Base-by-base conservation (phyloP, 148 eudicot genomes). In the Persicaria tinctoria region DNA sequence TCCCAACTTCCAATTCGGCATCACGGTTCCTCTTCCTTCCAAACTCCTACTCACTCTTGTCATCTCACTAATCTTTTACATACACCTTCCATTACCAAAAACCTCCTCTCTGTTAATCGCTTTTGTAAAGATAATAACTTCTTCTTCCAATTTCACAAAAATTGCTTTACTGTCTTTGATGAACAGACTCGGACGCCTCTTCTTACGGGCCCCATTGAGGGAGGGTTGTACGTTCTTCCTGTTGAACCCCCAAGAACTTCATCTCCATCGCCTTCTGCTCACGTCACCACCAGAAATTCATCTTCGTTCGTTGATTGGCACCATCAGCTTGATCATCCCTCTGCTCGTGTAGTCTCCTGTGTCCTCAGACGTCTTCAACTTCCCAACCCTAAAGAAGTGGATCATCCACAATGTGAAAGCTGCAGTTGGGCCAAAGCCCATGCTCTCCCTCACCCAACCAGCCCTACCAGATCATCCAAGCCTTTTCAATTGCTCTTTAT, bases 401-500 rank as follows among this genome's bases (percentile, higher is more conserved):
- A 20, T 6, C 16, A 7, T 7, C 41, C 69, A 9, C 10, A 53
- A 63, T 68, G 72, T 3, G 11, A 11, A 3, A 13, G 17, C 9
- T 45, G 72, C 10, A 9, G 2, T 68, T 41, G 11, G 49, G 72
- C 49, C 72, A 68, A 41, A 11, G 23, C 23, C 17, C 72, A 68
- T 45, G 8, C 49, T 4, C 47, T 44, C 3, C 72, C 50, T 4
- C 49, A 68, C 9, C 48, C 48, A 13, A 1, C 50, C 4, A 4
- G 16, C 0, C 1, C 7, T 0, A 4, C 7, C 13, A 16, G 4
- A 4, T 41, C 17, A 4, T 16, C 6, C 0, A 12, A 5, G 0
- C 16, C 16, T 9, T 68, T 68, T 0, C 5, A 44, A 13, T 5
- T 68, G 3, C 16, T 68, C 3, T 68, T 68, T 68, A 6, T 68